These are phyloP conservation scores for Leucosporidium yakuticum DNA, from an alignment of 768 basidiomycete species.

Conservation along the genomic window DNA sequence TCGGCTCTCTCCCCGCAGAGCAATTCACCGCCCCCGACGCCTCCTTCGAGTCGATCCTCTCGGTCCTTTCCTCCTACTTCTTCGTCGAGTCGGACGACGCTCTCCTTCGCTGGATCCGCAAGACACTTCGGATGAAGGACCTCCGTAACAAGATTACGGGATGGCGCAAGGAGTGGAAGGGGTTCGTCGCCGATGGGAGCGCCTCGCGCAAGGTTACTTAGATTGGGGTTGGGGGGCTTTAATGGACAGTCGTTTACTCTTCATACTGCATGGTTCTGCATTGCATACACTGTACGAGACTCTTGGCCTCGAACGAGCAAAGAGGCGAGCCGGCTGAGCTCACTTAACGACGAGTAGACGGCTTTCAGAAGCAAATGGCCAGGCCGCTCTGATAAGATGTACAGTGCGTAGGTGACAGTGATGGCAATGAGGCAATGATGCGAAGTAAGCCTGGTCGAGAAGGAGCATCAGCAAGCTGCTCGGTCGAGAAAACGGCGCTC, in stretches of 20 bases:
- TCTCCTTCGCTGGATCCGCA: conserved; percentile 73
- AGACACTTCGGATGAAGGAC: conserved; percentile 53
- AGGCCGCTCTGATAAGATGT: conserved; percentile 48
- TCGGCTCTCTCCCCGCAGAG: conserved; percentile 51
- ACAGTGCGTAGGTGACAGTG: conserved; percentile 42
- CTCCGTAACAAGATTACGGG: conserved; percentile 60
- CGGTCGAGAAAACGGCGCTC: conserved; percentile 14
- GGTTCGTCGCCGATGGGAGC: conserved; percentile 42
- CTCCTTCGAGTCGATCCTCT: conserved; percentile 83
- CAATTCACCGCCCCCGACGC: conserved; percentile 73
- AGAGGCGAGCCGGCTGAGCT: too few species aligned
- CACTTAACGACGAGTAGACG: too few species aligned
- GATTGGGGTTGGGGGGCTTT: too few species aligned
- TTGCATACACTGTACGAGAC: too few species aligned
- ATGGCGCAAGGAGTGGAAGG: conserved; percentile 79
- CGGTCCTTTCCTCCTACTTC: conserved; percentile 87
- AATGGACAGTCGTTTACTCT: too few species aligned
- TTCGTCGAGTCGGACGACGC: conserved; percentile 83
- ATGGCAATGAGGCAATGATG: conserved; percentile 45
- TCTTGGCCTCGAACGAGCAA: too few species aligned
- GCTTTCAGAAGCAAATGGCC: conserved; percentile 43
- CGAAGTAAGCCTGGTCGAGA: conserved; percentile 52
- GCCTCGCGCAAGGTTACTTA: conserved; percentile 18
- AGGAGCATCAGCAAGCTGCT: conserved; percentile 52
- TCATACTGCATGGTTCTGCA: too few species aligned